phyloP scores from a whole-genome alignment of 139 green algal species.

The Desmodesmus armatus region DNA sequence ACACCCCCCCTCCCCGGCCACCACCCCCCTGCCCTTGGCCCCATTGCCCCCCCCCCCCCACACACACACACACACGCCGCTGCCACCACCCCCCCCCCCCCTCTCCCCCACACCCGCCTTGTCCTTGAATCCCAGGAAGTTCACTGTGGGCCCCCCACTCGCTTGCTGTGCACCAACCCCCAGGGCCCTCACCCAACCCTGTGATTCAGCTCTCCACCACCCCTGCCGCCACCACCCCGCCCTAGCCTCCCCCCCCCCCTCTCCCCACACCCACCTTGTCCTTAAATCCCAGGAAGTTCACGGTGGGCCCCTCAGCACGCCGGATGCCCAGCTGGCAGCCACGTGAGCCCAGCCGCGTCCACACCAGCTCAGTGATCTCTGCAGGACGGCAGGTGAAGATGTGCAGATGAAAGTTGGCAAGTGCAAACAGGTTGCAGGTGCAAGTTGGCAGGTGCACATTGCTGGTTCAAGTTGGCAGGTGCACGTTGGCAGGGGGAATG shows the following conservation, averaged over 20 bases:
- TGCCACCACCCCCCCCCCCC: no score
- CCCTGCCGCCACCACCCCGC: no score
- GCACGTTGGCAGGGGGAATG: no score
- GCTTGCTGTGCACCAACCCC: no score
- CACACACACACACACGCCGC: no score
- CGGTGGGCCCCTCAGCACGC: constrained; percentile 27
- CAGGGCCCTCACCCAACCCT: no score
- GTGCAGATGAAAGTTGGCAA: background rate
- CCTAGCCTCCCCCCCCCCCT: no score
- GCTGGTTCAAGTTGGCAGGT: background rate
- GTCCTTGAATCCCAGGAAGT: background rate
- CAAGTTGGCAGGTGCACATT: background rate
- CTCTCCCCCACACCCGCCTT: no score
- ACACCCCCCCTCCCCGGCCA: no score
- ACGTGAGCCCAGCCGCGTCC: constrained; percentile 60
- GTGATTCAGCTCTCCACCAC: no score
- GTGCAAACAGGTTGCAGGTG: background rate
- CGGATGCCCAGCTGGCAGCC: constrained; percentile 76
- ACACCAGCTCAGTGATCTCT: constrained; percentile 81
- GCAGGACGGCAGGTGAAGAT: background rate
- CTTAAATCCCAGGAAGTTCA: constrained; percentile 84
- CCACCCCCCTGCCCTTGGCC: no score
- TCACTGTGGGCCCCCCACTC: background rate
- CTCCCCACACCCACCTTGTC: constrained; percentile 61
- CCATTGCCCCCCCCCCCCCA: no score